Conservation (phyloP, 805 yeast species). For the Candida khao-thaluensis region DNA sequence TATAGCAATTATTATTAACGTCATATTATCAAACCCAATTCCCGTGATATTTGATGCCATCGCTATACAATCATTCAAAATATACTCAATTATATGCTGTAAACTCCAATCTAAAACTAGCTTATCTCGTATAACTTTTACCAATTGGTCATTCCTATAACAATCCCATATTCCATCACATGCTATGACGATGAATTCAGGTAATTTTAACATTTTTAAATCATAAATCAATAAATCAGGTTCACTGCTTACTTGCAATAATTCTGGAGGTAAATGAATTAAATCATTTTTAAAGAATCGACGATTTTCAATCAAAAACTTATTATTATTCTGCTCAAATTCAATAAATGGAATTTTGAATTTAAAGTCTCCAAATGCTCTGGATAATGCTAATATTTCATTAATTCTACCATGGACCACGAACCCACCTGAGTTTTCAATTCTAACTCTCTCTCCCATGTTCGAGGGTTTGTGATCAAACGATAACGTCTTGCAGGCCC, state of each 20-base stretch:
- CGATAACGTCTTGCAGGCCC: constrained; percentile 51
- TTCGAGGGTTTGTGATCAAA: constrained; percentile 45
- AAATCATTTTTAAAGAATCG: constrained; percentile 24
- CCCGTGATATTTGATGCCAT: constrained; percentile 76
- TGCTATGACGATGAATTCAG: constrained; percentile 42
- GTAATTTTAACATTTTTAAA: constrained; percentile 19
- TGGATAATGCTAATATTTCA: constrained; percentile 42
- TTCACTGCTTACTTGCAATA: constrained; percentile 43
- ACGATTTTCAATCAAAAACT: constrained; percentile 25
- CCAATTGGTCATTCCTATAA: constrained; percentile 53
- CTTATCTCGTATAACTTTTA: constrained; percentile 55
- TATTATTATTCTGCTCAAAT: constrained; percentile 25
- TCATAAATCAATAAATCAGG: constrained; percentile 44
- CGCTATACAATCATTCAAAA: constrained; percentile 64
- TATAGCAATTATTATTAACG: constrained; percentile 63
- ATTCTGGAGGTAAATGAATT: constrained; percentile 42
- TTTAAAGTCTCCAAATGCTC: constrained; percentile 46
- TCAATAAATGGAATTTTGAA: constrained; percentile 41
- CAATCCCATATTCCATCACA: constrained; percentile 52
- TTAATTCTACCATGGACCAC: constrained; percentile 39
- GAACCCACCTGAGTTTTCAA: constrained; percentile 42
- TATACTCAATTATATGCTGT: constrained; percentile 55
- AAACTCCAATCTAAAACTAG: constrained; percentile 56
- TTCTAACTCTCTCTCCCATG: constrained; percentile 44
- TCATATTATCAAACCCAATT: constrained; percentile 82